Percentiles rank a stretch among this genome's conserved stretches.
phyloP scores from a whole-genome alignment of 257 asterid species.

The Primulina eburnea region DNA sequence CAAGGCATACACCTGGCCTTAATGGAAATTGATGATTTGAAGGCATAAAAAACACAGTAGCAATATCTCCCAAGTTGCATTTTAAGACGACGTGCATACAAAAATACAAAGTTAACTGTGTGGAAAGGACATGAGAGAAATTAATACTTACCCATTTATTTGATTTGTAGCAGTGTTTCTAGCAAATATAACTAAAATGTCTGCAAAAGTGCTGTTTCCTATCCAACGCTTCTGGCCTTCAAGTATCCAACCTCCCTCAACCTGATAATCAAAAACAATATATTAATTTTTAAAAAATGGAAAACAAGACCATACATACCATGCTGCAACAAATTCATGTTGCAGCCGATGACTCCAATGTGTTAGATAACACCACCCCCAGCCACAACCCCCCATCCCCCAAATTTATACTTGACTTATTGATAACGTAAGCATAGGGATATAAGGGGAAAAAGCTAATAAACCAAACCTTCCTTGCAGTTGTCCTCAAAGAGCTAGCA shows the following conservation, averaged over 20 bases:
- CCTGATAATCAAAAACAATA: constrained; percentile 48
- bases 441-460: constrained; percentile 9
- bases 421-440: background rate
- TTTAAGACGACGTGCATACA: background rate
- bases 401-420: background rate
- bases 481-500: constrained; percentile 82
- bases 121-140: background rate
- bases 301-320: background rate
- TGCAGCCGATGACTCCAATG: background rate
- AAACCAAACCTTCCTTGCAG: constrained; percentile 74
- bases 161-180: constrained; percentile 71
- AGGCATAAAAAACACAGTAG: background rate
- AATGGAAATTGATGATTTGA: background rate
- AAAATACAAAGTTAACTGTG: background rate
- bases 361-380: no score
- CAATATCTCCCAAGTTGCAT: background rate
- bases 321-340: background rate
- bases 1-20: background rate
- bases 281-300: constrained; percentile 2
- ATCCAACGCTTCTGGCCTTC: constrained; percentile 99
- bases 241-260: constrained; percentile 95
- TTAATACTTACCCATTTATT: constrained; percentile 68
- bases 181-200: constrained; percentile 78
- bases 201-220: constrained; percentile 97
- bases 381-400: no score